These are phyloP conservation scores for Trametopsis cervina DNA, from an alignment of 768 basidiomycete genomes.

Conservation along the genomic window DNA sequence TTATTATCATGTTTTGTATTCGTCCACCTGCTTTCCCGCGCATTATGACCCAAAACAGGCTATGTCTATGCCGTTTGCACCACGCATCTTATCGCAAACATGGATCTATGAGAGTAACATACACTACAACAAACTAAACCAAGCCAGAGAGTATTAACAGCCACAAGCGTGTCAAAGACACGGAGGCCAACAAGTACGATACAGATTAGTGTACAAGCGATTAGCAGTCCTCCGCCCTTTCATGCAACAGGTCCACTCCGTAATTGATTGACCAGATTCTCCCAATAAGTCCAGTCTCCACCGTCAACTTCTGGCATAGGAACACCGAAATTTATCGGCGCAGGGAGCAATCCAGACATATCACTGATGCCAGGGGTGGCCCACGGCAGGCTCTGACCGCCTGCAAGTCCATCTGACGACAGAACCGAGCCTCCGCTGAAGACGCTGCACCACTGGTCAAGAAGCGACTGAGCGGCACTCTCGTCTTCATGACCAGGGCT, in stretches of 20 bases:
- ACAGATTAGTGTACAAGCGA: no score
- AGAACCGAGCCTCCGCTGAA: constrained; percentile 58
- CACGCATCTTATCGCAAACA: constrained; percentile 2
- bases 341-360: constrained; percentile 49
- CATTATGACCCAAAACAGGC: constrained; percentile 16
- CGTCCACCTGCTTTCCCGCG: constrained; percentile 15
- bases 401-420: constrained; percentile 14
- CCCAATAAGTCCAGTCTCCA: constrained; percentile 77
- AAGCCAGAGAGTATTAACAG: no score
- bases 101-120: no score
- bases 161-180: no score
- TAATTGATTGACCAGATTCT: constrained; percentile 58
- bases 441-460: constrained; percentile 85
- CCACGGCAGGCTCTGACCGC: constrained; percentile 43
- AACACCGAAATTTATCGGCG: constrained; percentile 24
- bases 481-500: constrained; percentile 67
- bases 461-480: constrained; percentile 64
- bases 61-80: constrained; percentile 11
- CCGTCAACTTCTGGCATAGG: constrained; percentile 48
- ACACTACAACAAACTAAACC: no score
- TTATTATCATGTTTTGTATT: constrained; percentile 12
- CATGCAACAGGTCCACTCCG: constrained; percentile 29
- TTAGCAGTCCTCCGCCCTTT: background rate
- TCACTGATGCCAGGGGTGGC: constrained; percentile 50
- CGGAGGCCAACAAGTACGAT: no score